Evolutionary conservation across 1,139 yeast genomes (phyloP), one percentile per base, ranked within the genome.

Genomic region (Blastobotrys buckinghamii): DNA sequence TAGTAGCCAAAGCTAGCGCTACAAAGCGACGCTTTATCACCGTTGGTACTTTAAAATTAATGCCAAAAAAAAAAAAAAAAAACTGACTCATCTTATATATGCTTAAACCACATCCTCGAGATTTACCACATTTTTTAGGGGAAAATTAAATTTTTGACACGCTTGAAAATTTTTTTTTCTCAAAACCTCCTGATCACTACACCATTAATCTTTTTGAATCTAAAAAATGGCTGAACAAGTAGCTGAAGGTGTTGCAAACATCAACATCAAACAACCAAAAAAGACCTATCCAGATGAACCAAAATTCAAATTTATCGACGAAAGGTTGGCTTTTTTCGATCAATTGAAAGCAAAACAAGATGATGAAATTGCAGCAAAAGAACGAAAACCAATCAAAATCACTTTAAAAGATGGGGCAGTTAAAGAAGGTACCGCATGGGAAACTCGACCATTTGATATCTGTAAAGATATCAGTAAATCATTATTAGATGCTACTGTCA

Each of bases 391-490:
- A 39, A 82, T 94, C 66, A 77, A 78, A 59, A 77, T 92, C 66
- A 86, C 95, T 43, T 76, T 92, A 68, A 87, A 85, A 65, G 97
- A 90, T 61, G 97, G 97, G 44, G 71, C 84, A 44, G 34, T 34
- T 20, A 16, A 10, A 6, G 83, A 78, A 57, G 98, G 89, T 55
- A 78, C 78, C 39, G 74, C 96, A 4, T 94, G 82, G 81, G 96
- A 89, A 67, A 90, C 98, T 47, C 73, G 88, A 33, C 98, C 99
- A 45, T 70, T 86, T 71, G 85, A 82, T 50, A 85, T 92, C 57
- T 97, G 97, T 50, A 76, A 75, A 60, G 81, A 71, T 49, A 90
- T 92, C 60, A 90, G 96, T 58, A 86, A 87, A 69, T 84, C 96
- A n/a, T 82, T 83, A 59, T 70, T 78, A 49, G 97, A 92, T 59